Conservation (phyloP, 2,329 filamentous ascomycete species). For the Trichoderma endophyticum region DNA sequence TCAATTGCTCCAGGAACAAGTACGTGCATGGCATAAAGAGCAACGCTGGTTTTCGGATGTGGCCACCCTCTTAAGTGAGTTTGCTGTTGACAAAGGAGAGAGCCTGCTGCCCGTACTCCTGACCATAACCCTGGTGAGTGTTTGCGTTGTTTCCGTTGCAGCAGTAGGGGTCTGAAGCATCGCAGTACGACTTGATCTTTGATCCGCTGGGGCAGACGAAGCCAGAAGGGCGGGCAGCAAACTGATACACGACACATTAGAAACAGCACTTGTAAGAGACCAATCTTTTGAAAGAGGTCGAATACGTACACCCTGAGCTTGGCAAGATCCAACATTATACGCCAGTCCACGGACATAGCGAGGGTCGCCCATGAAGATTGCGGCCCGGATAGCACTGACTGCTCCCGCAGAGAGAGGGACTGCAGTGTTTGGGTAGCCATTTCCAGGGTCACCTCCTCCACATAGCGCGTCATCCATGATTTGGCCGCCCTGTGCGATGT, state of each 20-base stretch:
- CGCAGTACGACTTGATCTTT: conserved; percentile 64
- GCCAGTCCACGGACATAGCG: conserved; percentile 52
- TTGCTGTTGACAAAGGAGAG: conserved; percentile 55
- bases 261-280: background rate
- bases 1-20: background rate
- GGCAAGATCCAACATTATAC: conserved; percentile 50
- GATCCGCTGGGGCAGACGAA: conserved; percentile 52
- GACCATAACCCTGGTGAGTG: conserved; percentile 62
- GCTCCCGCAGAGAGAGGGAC: conserved; percentile 45
- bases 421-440: conserved; percentile 43
- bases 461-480: conserved; percentile 63
- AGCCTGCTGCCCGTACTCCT: conserved; percentile 58
- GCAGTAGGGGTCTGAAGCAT: conserved; percentile 62
- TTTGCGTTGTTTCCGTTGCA: conserved; percentile 60
- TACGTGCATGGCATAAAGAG: background rate
- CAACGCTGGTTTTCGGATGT: too few species aligned
- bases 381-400: conserved; percentile 56
- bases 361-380: conserved; percentile 64
- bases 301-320: conserved; percentile 52
- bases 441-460: conserved; percentile 51
- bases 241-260: conserved; percentile 39
- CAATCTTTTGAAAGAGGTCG: conserved; percentile 26
- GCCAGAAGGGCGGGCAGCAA: conserved; percentile 55
- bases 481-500: conserved; percentile 47
- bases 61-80: conserved; percentile 6